Percentiles rank a stretch among this genome's conserved stretches.
Conservation (phyloP, 2,329 filamentous ascomycete genomes). For the Fusarium sp. region DNA sequence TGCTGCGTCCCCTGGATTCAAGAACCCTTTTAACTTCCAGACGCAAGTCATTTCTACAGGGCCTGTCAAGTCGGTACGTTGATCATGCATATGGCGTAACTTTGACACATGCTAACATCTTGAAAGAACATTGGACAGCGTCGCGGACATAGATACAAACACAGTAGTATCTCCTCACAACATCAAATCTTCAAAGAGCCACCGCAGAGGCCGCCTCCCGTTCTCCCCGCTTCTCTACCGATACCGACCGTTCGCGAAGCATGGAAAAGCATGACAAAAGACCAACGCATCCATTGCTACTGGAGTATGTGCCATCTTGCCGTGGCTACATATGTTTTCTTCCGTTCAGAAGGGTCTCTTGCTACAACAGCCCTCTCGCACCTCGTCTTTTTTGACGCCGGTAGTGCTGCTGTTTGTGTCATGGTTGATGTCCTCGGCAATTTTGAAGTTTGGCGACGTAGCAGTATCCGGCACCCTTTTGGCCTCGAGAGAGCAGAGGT, state of each 20-base stretch:
- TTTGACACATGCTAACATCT: slow-evolving; percentile 8
- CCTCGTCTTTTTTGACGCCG: slow-evolving; percentile 93
- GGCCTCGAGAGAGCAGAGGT: slow-evolving; percentile 93
- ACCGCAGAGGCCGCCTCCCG: slow-evolving; percentile 82
- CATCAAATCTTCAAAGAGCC: slow-evolving; percentile 98
- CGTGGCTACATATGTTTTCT: slow-evolving; percentile 85
- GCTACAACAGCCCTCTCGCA: slow-evolving; percentile 94
- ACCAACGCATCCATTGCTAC: slow-evolving; percentile 83
- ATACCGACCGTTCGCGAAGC: slow-evolving; percentile 91
- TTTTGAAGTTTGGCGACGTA: slow-evolving; percentile 97
- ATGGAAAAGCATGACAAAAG: slow-evolving; percentile 86
- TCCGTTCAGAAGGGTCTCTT: slow-evolving; percentile 85
- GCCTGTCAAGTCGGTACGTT: slow-evolving; percentile 79
- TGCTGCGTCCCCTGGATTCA: slow-evolving; percentile 45
- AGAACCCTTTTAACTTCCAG: slow-evolving; percentile 94
- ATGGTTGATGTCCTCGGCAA: slow-evolving; percentile 93
- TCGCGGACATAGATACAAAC: slow-evolving; percentile 96
- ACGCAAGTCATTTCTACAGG: slow-evolving; percentile 80
- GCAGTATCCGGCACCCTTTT: slow-evolving; percentile 92
- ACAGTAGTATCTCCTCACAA: slow-evolving; percentile 86
- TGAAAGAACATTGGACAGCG: slow-evolving; percentile 85
- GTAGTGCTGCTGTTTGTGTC: slow-evolving; percentile 91
- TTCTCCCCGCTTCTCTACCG: slow-evolving; percentile 89
- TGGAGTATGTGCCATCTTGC: slow-evolving; percentile 92
- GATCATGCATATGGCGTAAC: neutral